These are phyloP conservation scores for Peronospora tabacina DNA, from an alignment of 352 stramenopile genomes.

Conservation along the genomic window DNA sequence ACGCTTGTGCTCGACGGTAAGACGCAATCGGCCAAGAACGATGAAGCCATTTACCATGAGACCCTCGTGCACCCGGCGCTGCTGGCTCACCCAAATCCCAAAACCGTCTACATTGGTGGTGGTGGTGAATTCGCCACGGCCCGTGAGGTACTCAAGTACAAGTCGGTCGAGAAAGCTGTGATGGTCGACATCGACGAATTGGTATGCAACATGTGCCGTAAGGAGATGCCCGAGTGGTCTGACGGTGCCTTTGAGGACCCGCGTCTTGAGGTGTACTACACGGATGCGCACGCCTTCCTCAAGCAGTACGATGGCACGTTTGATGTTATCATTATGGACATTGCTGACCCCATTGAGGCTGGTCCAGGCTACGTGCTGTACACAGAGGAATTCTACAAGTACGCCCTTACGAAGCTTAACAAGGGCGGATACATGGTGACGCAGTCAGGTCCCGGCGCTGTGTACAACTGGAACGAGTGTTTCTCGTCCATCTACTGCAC, in stretches of 20 bases:
- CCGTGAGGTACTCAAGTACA: constrained; percentile 88
- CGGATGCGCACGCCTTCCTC: constrained; percentile 87
- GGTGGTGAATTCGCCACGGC: constrained; percentile 91
- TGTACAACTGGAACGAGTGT: constrained; percentile 89
- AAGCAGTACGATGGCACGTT: constrained; percentile 74
- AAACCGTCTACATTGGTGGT: constrained; percentile 90
- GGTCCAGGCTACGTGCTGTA: constrained; percentile 88
- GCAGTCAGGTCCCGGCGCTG: constrained; percentile 84
- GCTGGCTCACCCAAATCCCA: constrained; percentile 80
- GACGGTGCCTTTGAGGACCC: constrained; percentile 86
- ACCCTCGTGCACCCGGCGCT: constrained; percentile 90
- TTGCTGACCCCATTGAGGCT: constrained; percentile 90
- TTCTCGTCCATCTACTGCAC: constrained; percentile 93
- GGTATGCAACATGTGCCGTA: constrained; percentile 90
- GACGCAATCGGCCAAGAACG: constrained; percentile 89
- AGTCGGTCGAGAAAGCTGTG: constrained; percentile 89
- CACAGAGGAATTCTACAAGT: constrained; percentile 90
- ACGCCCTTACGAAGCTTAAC: constrained; percentile 76
- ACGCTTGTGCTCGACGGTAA: constrained; percentile 94
- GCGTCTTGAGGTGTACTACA: constrained; percentile 88
- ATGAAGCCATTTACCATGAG: constrained; percentile 95
- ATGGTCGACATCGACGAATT: constrained; percentile 95
- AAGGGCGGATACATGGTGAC: constrained; percentile 89
- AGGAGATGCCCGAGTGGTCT: constrained; percentile 91
- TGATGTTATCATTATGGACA: constrained; percentile 96